Evolutionary conservation across 306 rosid genomes (phyloP).

Genomic region (Cicer bijugum): DNA sequence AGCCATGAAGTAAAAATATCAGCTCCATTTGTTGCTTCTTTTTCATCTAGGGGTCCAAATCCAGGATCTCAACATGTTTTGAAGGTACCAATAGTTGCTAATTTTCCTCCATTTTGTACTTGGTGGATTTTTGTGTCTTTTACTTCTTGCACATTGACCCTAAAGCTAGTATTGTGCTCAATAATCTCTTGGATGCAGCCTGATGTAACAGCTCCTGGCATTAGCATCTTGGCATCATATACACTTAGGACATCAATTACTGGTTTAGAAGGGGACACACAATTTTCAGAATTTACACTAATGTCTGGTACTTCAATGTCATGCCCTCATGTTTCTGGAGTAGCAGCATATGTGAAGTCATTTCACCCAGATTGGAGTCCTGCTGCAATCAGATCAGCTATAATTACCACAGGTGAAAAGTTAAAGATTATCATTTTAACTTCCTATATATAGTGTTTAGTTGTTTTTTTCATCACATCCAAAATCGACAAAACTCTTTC

Average conservation of each 20-base stretch:
- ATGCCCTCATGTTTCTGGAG: slow-evolving; percentile 92
- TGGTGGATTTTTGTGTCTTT: not conserved
- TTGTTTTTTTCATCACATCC: slow-evolving; percentile 1
- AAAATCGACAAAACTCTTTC: not conserved
- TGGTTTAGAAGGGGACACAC: slow-evolving; percentile 73
- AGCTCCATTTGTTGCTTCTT: slow-evolving; percentile 83
- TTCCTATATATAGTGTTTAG: not conserved
- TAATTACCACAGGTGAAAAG: slow-evolving; percentile 73
- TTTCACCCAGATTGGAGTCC: slow-evolving; percentile 86
- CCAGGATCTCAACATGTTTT: slow-evolving; percentile 63
- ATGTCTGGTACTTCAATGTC: slow-evolving; percentile 98
- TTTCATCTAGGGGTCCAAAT: slow-evolving; percentile 90
- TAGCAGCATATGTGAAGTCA: slow-evolving; percentile 84
- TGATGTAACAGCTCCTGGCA: slow-evolving; percentile 87
- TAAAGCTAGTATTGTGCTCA: slow-evolving; percentile 14
- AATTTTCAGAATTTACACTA: slow-evolving; percentile 73
- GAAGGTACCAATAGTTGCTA: slow-evolving; percentile 58
- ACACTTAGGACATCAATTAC: slow-evolving; percentile 71
- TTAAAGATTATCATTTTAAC: not conserved
- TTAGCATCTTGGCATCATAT: slow-evolving; percentile 77
- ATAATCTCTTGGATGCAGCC: slow-evolving; percentile 59
- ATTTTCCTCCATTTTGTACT: slow-evolving; percentile 4
- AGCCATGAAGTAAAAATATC: slow-evolving; percentile 47
- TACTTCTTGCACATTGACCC: slow-evolving; percentile 4
- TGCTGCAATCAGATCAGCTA: slow-evolving; percentile 78